phyloP scores from a whole-genome alignment of 345 rosid genomes.

The Rhodamnia rubescens region DNA sequence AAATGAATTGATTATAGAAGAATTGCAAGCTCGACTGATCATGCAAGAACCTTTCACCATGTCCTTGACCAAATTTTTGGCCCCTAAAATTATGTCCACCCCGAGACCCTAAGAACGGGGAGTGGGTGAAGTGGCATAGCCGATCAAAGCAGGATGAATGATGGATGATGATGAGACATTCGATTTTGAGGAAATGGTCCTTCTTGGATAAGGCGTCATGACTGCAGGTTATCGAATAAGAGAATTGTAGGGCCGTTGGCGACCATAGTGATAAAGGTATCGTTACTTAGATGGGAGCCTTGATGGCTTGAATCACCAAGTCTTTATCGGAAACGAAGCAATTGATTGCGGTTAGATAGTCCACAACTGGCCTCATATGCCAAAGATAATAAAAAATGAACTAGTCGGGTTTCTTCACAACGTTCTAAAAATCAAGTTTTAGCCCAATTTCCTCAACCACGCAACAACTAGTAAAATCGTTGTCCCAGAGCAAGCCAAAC shows the following conservation, averaged over 20 bases:
- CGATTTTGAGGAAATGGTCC: neutral
- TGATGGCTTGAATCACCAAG: neutral
- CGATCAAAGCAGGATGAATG: neutral
- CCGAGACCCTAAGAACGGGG: neutral
- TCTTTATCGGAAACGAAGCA: neutral
- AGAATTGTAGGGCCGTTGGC: neutral
- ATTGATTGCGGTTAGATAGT: neutral
- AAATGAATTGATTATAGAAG: neutral
- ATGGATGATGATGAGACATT: neutral
- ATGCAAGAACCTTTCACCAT: neutral
- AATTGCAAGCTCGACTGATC: neutral
- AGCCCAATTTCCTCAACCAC: neutral
- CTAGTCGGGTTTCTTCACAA: neutral
- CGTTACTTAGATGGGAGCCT: neutral
- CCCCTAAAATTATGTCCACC: neutral
- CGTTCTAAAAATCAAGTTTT: neutral
- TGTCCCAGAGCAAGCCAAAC: neutral
- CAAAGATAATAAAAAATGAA: neutral
- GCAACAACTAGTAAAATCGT: neutral
- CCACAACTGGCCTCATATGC: neutral
- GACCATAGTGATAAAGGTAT: neutral
- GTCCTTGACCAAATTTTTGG: neutral
- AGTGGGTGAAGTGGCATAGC: neutral
- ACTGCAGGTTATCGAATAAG: neutral
- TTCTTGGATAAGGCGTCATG: neutral